Evolutionary conservation across 768 basidiomycete genomes (phyloP).

Genomic region (Flagelloscypha sp.): DNA sequence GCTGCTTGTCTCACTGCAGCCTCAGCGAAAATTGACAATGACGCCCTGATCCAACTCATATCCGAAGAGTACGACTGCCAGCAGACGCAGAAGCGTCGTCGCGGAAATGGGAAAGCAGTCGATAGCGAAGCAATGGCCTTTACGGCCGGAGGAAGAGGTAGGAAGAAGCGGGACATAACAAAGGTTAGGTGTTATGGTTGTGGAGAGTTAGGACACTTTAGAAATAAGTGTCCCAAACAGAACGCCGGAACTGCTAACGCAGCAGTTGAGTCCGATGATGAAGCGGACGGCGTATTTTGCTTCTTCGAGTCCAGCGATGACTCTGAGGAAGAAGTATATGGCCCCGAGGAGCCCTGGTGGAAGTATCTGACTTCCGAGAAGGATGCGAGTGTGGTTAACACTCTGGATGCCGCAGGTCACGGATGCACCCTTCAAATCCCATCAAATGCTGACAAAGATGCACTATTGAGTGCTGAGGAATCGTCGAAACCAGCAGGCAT

Average conservation of each 20-base stretch:
- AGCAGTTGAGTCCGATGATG: slow-evolving; percentile 11
- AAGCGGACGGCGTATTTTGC: slow-evolving; percentile 13
- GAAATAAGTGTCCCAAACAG: slow-evolving; percentile 16
- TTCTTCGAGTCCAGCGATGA: too few relatives aligned
- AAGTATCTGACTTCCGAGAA: too few relatives aligned
- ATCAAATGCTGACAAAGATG: too few relatives aligned
- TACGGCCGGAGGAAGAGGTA: slow-evolving; percentile 5
- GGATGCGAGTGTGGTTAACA: too few relatives aligned
- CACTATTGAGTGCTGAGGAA: too few relatives aligned
- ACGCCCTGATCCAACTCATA: slow-evolving; percentile 17
- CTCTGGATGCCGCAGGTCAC: too few relatives aligned
- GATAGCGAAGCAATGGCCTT: slow-evolving; percentile 15
- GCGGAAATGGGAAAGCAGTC: slow-evolving; percentile 6
- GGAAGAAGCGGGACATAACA: slow-evolving; percentile 5
- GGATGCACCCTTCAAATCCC: too few relatives aligned
- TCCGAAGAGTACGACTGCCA: slow-evolving; percentile 20
- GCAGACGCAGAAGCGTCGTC: slow-evolving; percentile 5
- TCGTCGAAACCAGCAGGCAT: too few relatives aligned
- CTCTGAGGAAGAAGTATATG: too few relatives aligned
- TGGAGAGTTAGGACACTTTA: slow-evolving; percentile 17
- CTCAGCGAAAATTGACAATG: slow-evolving; percentile 11
- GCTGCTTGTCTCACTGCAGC: slow-evolving; percentile 10
- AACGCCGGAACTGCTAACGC: slow-evolving; percentile 7
- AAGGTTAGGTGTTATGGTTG: slow-evolving; percentile 19
- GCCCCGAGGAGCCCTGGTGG: too few relatives aligned